Evolutionary conservation across 2,329 filamentous ascomycete species (phyloP), one percentile per base, ranked within the genome.

Genomic region (Colletotrichum sp.): DNA sequence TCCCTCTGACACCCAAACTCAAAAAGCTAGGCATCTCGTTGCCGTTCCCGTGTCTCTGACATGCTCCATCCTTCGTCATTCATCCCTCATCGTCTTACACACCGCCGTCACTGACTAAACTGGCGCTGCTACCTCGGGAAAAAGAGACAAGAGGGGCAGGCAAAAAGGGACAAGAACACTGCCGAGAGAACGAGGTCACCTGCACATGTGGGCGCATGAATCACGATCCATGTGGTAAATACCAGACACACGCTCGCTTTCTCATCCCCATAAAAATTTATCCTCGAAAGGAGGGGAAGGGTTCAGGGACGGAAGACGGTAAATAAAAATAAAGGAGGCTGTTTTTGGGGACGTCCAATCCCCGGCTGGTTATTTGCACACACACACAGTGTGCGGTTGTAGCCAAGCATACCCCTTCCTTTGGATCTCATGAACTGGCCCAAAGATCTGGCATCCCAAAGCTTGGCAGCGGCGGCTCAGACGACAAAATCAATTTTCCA

Each of bases 391-490:
- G 69, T 59, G 63, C 72, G n/a, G 22, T 44, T 32, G 15, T 8
- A 59, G 30, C 22, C 62, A 75, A 26, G 68, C 60, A 66, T 66
- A 71, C 30, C 44, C 72, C 28, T 30, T 39, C 62, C 36, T 36
- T 9, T 22, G 10, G 36, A 44, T 67, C n/a, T 28, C 62, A 26
- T 68, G 26, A 60, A 69, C 28, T 68, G 36, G 39, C 63, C 52
- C 63, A 36, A 24, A 26, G 62, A 68, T 34, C 30, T 34, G 16
- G 52, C 12, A 24, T 60, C 52, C 24, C 22, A 67, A 52, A 72
- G 62, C 72, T 75, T 75, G 36, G 72, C 68, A 59, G 64, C 60
- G 52, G 64, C 60, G 52, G 52, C 30, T 60, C 48, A 55, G 39
- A 66, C 8, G 62, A 34, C 32, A 24, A 55, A 10, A 16, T 28